Evolutionary conservation across 129 eudicot genomes (phyloP).

Genomic region (Calendula officinalis): DNA sequence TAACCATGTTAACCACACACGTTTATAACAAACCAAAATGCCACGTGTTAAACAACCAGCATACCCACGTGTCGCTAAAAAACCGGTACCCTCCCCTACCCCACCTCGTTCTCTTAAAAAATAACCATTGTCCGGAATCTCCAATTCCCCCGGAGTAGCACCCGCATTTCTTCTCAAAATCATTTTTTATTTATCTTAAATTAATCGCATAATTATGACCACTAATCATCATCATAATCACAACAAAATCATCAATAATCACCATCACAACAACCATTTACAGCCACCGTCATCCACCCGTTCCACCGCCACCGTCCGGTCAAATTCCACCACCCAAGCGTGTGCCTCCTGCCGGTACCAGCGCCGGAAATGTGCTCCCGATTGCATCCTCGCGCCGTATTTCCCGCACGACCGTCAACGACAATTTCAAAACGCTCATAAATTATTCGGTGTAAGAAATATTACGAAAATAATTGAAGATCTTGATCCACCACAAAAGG

Average conservation of each 20-base stretch:
- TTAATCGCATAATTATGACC: conserved; percentile 20
- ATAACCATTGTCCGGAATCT: conserved; percentile 22
- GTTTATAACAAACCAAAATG: not conserved
- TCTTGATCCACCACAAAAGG: conserved; percentile 46
- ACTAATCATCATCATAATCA: conserved; percentile 11
- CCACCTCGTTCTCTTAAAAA: conserved; percentile 24
- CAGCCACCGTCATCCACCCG: conserved; percentile 7
- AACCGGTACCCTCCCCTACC: conserved; percentile 11
- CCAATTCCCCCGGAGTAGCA: conserved; percentile 39
- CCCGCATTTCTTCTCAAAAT: conserved; percentile 15
- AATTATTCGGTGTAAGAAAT: conserved; percentile 70
- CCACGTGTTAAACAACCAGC: conserved; percentile 20
- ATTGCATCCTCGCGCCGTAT: conserved; percentile 78
- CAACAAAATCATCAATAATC: conserved; percentile 18
- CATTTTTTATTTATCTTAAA: not conserved
- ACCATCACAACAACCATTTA: conserved; percentile 25
- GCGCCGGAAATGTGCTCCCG: conserved; percentile 74
- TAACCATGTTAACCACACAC: conserved; percentile 24
- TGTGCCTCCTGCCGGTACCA: conserved; percentile 93
- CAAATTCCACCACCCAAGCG: conserved; percentile 51
- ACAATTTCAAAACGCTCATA: conserved; percentile 83
- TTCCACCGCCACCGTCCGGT: conserved; percentile 12
- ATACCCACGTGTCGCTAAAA: conserved; percentile 21
- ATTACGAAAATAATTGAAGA: conserved; percentile 55
- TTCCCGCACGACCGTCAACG: conserved; percentile 81